Evolutionary conservation across 2,329 filamentous ascomycete genomes (phyloP).

Genomic region (Metarhizium rileyi): DNA sequence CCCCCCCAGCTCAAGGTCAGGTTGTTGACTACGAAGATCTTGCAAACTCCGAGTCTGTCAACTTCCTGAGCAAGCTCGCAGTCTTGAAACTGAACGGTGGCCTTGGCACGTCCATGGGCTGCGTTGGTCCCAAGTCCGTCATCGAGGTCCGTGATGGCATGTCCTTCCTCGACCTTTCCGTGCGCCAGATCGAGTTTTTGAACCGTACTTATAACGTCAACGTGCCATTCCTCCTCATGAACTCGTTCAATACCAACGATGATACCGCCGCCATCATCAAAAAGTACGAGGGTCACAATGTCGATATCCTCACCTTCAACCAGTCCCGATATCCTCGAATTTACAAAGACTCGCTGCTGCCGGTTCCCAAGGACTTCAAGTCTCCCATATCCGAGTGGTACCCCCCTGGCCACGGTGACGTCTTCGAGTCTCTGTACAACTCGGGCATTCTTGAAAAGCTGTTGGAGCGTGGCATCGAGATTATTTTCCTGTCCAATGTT

Average conservation of each 20-base stretch:
- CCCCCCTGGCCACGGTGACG: constrained; percentile 96
- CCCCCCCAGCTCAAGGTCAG: constrained; percentile 83
- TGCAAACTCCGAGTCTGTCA: constrained; percentile 78
- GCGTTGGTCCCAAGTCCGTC: constrained; percentile 97
- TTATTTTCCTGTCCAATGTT: constrained; percentile 97
- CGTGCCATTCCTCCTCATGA: constrained; percentile 98
- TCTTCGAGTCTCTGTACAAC: constrained; percentile 99
- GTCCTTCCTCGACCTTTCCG: constrained; percentile 98
- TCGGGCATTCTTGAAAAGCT: constrained; percentile 96
- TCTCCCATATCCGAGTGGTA: constrained; percentile 96
- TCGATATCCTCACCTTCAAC: constrained; percentile 99
- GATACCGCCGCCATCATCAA: constrained; percentile 99
- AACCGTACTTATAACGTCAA: constrained; percentile 98
- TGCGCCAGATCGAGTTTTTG: constrained; percentile 97
- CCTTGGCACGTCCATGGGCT: constrained; percentile 98
- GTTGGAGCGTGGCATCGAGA: constrained; percentile 88
- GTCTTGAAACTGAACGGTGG: constrained; percentile 99
- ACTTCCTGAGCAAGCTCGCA: constrained; percentile 93
- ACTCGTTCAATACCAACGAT: constrained; percentile 99
- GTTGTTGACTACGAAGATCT: constrained; percentile 92
- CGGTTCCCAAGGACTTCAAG: constrained; percentile 81
- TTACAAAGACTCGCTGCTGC: constrained; percentile 94
- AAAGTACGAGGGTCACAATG: constrained; percentile 99
- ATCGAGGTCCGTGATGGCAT: constrained; percentile 99
- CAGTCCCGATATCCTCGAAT: constrained; percentile 97